phyloP scores from a whole-genome alignment of 768 basidiomycete genomes.

The Guyanaporus albipodus region DNA sequence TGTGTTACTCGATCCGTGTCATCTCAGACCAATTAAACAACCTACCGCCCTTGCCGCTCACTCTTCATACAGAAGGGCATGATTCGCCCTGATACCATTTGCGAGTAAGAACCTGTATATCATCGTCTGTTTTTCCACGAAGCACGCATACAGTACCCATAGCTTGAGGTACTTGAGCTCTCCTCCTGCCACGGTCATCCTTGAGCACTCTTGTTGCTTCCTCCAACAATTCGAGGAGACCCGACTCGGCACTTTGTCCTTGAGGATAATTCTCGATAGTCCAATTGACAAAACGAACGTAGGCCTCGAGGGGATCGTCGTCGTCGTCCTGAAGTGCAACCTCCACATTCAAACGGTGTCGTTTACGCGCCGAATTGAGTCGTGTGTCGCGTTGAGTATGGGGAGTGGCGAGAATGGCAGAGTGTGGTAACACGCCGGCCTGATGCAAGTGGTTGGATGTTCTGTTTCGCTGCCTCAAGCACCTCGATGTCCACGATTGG shows the following conservation, averaged over 20 bases:
- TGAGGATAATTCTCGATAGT: conserved; percentile 93
- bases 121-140: conserved; percentile 84
- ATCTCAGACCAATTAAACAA: conserved; percentile 29
- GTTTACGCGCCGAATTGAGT: conserved; percentile 58
- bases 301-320: conserved; percentile 81
- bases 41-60: conserved; percentile 83
- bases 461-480: conserved; percentile 81
- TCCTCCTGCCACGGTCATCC: conserved; percentile 63
- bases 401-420: conserved; percentile 69
- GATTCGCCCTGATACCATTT: conserved; percentile 83
- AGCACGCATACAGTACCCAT: conserved; percentile 91
- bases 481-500: conserved; percentile 76
- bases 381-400: conserved; percentile 72
- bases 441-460: conserved; percentile 76
- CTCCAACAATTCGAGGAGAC: conserved; percentile 89
- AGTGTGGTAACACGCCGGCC: conserved; percentile 79
- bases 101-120: conserved; percentile 88
- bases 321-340: conserved; percentile 71
- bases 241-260: conserved; percentile 83
- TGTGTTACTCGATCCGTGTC: conserved; percentile 21
- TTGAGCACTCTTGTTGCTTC: conserved; percentile 86
- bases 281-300: conserved; percentile 84
- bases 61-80: conserved; percentile 88
- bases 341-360: conserved; percentile 69
- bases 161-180: conserved; percentile 89